These are phyloP conservation scores for Talaromyces sp. DNA, from an alignment of 2,329 filamentous ascomycete species.

Conservation along the genomic window DNA sequence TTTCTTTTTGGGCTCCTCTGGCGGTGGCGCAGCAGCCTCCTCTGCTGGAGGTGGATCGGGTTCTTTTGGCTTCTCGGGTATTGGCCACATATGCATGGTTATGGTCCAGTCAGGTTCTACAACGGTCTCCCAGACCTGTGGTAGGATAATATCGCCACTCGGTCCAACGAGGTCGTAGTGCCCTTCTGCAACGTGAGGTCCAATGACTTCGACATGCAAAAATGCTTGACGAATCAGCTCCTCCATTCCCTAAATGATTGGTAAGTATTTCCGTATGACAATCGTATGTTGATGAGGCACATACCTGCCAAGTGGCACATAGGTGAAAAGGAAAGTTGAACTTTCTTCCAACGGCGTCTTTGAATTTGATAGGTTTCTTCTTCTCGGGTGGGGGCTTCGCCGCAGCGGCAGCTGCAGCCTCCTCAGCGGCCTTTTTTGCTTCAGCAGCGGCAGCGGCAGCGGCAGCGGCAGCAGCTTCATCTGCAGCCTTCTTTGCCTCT, in stretches of 20 bases:
- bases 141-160: conserved; percentile 77
- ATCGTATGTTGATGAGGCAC: conserved; percentile 24
- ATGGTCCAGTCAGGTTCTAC: conserved; percentile 73
- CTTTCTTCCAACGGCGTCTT: conserved; percentile 85
- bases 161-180: conserved; percentile 79
- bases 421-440: conserved; percentile 44
- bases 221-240: conserved; percentile 83
- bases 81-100: conserved; percentile 66
- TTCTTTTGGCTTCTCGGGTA: conserved; percentile 50
- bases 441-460: conserved; percentile 14
- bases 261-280: conserved; percentile 12
- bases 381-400: conserved; percentile 50
- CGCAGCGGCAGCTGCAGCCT: conserved; percentile 47
- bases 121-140: conserved; percentile 76
- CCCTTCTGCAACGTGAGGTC: conserved; percentile 70
- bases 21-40: conserved; percentile 22
- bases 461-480: conserved; percentile 50
- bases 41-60: conserved; percentile 35
- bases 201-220: conserved; percentile 70
- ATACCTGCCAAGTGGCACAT: conserved; percentile 78
- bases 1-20: conserved; percentile 34
- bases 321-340: conserved; percentile 88
- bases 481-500: conserved; percentile 43
- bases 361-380: conserved; percentile 79
- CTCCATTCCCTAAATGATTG: conserved; percentile 68